Base-by-base conservation (phyloP, 1,139 yeast genomes). In the Candida sojae region DNA sequence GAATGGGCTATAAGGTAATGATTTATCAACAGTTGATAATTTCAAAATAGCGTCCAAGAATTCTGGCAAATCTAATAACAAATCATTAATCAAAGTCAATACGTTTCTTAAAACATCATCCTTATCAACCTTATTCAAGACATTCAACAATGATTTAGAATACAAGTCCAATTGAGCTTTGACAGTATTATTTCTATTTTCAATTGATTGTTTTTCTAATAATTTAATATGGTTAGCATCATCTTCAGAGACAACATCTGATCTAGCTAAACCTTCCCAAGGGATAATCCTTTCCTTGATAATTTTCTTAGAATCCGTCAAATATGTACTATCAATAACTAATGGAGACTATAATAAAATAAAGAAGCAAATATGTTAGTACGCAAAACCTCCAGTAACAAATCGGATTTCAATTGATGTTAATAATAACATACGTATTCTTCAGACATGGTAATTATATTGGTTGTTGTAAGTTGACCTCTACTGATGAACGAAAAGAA, bases 211-310 rank as follows among this genome's bases (percentile, higher is more conserved):
- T 53, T 80, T 82, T 61, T 87, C 95, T 57, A 88, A 75, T 40
- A 79, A 74, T 64, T 84, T 85, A 61, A 89, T 74, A 45, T 79
- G 72, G 52, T 79, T 77, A 13, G 90, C 90, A 61, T 88, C 91
- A 51, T 81, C 84, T 46, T 77, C 77, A 21, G 83, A 69, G 42
- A 92, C 75, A 43, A 85, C 81, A 44, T 82, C 84, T 10, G 95
- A 86, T 52, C 96, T 79, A 17, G 89, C 84, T 59, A 87, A 83
- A 7, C 96, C 96, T 62, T 88, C 96, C 97, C 97, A 92, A 26
- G 96, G 96, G 51, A 92, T 82, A 32, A 95, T 86, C 56, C 96
- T 81, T 53, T 88, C 87, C 58, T 95, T 79, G 57, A 89, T 84
- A 55, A 84, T 84, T 58, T 80, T 77, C 59, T 89, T 83, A 54